Percentiles rank a stretch among this genome's conserved stretches.
Evolutionary conservation across 2,329 filamentous ascomycete genomes (phyloP).

Genomic region (Tolypocladium album): DNA sequence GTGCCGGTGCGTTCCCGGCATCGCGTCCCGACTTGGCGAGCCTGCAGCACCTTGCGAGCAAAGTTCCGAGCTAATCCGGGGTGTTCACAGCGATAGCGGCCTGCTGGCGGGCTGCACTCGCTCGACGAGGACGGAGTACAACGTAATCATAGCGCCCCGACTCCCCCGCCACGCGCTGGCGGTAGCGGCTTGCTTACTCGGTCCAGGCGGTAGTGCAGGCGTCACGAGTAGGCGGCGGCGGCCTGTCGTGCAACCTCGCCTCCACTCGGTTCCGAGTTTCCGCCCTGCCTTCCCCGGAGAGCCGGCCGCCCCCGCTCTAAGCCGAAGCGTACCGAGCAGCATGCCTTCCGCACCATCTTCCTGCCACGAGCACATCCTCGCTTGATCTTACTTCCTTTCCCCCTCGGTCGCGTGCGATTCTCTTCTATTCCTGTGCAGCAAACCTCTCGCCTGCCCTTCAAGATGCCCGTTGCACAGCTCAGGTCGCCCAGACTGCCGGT

Average conservation of each 20-base stretch:
- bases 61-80: background rate
- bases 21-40: background rate
- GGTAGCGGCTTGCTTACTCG: too few species aligned
- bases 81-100: background rate
- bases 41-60: background rate
- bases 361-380: background rate
- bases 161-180: too few species aligned
- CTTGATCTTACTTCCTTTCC: background rate
- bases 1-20: background rate
- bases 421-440: background rate
- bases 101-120: too few species aligned
- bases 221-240: too few species aligned
- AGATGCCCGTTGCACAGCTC: conserved; percentile 21
- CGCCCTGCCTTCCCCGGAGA: background rate
- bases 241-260: background rate
- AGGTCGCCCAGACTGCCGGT: conserved; percentile 21
- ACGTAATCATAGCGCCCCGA: too few species aligned
- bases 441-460: background rate
- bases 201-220: too few species aligned
- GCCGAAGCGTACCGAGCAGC: conserved; percentile 26
- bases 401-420: background rate
- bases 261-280: background rate
- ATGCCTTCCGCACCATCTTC: conserved; percentile 1
- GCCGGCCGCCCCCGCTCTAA: conserved; percentile 18
- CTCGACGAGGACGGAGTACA: too few species aligned